Base-by-base conservation (phyloP, 805 yeast genomes). In the Komagataella pastoris region DNA sequence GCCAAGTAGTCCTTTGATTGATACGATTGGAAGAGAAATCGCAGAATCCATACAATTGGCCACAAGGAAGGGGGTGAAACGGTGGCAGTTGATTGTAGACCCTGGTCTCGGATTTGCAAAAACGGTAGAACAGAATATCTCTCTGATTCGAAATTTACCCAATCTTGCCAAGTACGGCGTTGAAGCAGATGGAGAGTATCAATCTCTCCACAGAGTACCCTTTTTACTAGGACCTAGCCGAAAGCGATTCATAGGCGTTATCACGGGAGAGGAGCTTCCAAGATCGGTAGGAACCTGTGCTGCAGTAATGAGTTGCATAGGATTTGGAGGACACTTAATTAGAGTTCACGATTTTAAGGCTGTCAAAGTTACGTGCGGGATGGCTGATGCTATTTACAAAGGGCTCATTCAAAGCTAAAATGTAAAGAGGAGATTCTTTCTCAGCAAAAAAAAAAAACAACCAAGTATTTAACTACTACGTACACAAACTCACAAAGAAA, bases 101-200 rank as follows among this genome's bases (percentile, higher is more conserved):
- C 99, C 99, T 0, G 99, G 99, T 2, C 67, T 93, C 46, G 99
- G 99, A 1, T 93, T 93, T 66, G 97, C 98, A n/a, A 93, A 93
- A 64, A 75, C 74, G 51, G 58, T 75, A n/a, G 57, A 62, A 6
- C 96, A 90, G 60, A 91, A 90, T 63, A 57, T 90, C 36, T 73
- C 74, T 19, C 58, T 88, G 1, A 73, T 93, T 24, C 75, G 79
- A 54, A 72, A 78, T 17, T 56, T 73, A 54, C 76, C 66, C 49
- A 58, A 54, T 30, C 64, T 71, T 59, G 82, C 82, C 61, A 65
- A 69, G 30, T 83, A 80, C 58, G 68, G 80, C 19, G 24, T 48
- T 10, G 50, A 53, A 14, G 58, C 53, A 6, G 59, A 56, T 3
- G 40, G 40, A 30, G 60, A 54, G 3, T 77, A 70, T 58, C 50